A percentile compares a stretch with the other conserved stretches of the same genome.
Evolutionary conservation across 768 basidiomycete genomes (phyloP).

Genomic region (Cystobasidiopsis lactophilus): DNA sequence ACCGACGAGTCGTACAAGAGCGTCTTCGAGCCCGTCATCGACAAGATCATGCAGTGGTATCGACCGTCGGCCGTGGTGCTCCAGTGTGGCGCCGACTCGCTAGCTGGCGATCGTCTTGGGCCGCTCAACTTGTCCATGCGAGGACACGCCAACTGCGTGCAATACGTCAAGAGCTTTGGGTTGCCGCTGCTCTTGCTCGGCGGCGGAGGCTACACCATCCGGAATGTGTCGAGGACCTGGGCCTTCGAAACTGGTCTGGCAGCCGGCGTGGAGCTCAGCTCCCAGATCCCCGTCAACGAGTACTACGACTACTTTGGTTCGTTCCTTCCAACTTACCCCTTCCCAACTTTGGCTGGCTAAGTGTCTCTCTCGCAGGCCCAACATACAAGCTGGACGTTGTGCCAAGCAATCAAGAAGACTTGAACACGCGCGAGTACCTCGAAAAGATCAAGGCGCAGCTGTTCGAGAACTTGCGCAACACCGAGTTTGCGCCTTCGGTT

Average conservation of each 20-base stretch:
- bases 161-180: slow-evolving; percentile 88
- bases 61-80: slow-evolving; percentile 85
- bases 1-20: slow-evolving; percentile 84
- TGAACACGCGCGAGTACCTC: slow-evolving; percentile 80
- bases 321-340: neutral
- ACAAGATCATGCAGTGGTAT: slow-evolving; percentile 80
- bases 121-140: slow-evolving; percentile 92
- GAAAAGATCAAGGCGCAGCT: slow-evolving; percentile 81
- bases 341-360: neutral
- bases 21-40: slow-evolving; percentile 88
- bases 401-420: slow-evolving; percentile 78
- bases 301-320: neutral
- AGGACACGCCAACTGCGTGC: slow-evolving; percentile 92
- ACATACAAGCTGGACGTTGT: slow-evolving; percentile 90
- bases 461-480: slow-evolving; percentile 67
- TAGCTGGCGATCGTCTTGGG: slow-evolving; percentile 88
- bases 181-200: slow-evolving; percentile 83
- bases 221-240: slow-evolving; percentile 90
- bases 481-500: slow-evolving; percentile 72
- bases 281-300: slow-evolving; percentile 32
- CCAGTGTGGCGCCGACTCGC: slow-evolving; percentile 91
- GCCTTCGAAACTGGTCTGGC: slow-evolving; percentile 94
- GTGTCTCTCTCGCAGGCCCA: slow-evolving; percentile 82
- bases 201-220: slow-evolving; percentile 96
- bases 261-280: slow-evolving; percentile 79